Conservation (phyloP, 2,329 filamentous ascomycete genomes). For the Elsinoe perseae region DNA sequence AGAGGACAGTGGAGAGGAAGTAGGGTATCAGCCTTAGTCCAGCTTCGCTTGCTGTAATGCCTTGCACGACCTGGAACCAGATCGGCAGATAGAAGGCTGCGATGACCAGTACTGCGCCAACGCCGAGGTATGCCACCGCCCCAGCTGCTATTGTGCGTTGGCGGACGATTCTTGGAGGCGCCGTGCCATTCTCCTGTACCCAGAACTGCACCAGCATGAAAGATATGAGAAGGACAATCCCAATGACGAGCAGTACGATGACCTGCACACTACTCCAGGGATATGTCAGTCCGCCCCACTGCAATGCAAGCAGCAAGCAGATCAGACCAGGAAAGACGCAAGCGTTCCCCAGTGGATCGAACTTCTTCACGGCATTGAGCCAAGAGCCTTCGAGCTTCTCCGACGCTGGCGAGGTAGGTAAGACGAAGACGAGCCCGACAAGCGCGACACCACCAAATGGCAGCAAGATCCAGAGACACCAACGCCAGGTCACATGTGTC, state of each 20-base stretch:
- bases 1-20: slow-evolving; percentile 35
- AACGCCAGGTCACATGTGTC: slow-evolving; percentile 41
- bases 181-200: slow-evolving; percentile 39
- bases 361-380: slow-evolving; percentile 33
- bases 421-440: slow-evolving; percentile 34
- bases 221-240: slow-evolving; percentile 32
- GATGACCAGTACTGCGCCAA: slow-evolving; percentile 40
- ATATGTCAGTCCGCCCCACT: slow-evolving; percentile 44
- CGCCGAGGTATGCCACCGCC: slow-evolving; percentile 34
- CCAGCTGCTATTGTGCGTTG: slow-evolving; percentile 38
- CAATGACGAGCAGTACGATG: slow-evolving; percentile 41
- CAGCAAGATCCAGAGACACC: slow-evolving; percentile 38
- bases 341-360: slow-evolving; percentile 39
- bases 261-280: slow-evolving; percentile 38
- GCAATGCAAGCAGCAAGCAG: slow-evolving; percentile 42
- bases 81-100: slow-evolving; percentile 31
- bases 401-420: slow-evolving; percentile 20
- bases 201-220: slow-evolving; percentile 38
- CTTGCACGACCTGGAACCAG: slow-evolving; percentile 37
- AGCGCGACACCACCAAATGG: slow-evolving; percentile 33
- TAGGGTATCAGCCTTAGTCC: slow-evolving; percentile 35
- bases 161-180: slow-evolving; percentile 39
- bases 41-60: slow-evolving; percentile 34
- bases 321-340: slow-evolving; percentile 43
- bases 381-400: slow-evolving; percentile 6